Evolutionary conservation across 202 grass and related monocot genomes (phyloP).

Genomic region (Digitaria exilis): DNA sequence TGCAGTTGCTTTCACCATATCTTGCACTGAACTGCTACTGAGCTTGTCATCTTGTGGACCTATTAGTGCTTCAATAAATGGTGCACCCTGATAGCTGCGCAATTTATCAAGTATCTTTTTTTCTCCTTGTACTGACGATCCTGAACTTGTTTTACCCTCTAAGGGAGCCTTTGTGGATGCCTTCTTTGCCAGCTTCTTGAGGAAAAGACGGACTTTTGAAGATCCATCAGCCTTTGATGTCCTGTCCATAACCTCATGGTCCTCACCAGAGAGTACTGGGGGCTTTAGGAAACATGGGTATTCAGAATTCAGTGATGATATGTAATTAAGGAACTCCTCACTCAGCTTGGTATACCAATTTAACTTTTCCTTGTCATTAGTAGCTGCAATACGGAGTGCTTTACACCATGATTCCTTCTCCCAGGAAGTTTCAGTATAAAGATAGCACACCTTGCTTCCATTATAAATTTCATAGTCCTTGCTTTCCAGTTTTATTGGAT

Average conservation of each 20-base stretch:
- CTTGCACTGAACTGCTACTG: conserved; percentile 49
- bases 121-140: conserved; percentile 58
- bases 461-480: conserved; percentile 73
- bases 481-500: conserved; percentile 92
- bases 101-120: conserved; percentile 66
- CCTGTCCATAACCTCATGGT: conserved; percentile 55
- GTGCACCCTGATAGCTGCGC: conserved; percentile 49
- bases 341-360: conserved; percentile 61
- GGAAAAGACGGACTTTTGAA: conserved; percentile 82
- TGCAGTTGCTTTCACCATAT: conserved; percentile 40
- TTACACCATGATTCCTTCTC: conserved; percentile 99
- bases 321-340: conserved; percentile 71
- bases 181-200: conserved; percentile 85
- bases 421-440: conserved; percentile 92
- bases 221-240: conserved; percentile 62
- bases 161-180: conserved; percentile 55
- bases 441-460: conserved; percentile 72
- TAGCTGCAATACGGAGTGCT: conserved; percentile 84
- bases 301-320: conserved; percentile 74
- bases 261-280: conserved; percentile 51
- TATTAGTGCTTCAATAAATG: conserved; percentile 48
- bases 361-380: conserved; percentile 54
- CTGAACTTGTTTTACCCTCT: conserved; percentile 57
- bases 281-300: conserved; percentile 92
- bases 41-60: conserved; percentile 54